Base-by-base conservation (phyloP, 2,329 filamentous ascomycete species). In the Colletotrichum higginsianum region DNA sequence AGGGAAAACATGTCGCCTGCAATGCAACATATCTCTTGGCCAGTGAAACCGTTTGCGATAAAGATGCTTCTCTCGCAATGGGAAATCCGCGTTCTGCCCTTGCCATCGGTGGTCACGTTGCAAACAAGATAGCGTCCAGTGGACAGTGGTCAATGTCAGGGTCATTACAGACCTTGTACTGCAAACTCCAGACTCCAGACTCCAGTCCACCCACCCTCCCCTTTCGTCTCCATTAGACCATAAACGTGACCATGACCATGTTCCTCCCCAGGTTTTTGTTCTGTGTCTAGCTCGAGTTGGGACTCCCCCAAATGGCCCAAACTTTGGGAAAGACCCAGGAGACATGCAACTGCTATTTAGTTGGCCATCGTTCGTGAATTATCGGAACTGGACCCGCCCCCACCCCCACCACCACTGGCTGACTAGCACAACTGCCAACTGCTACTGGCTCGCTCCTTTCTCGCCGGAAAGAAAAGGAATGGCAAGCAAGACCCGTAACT, bases 81-180 rank as follows among this genome's bases (percentile, higher is more conserved):
- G n/a, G 47, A 49, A 70, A 66, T 55, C 55, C 62, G 55, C 62
- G 67, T 62, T 66, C 46, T 53, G 44, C 15, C 46, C 21, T 13
- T 8, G 16, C 26, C 12, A 11, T 57, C 40, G 26, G 26, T 44
- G 23, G 42, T 9, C 62, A 7, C 38, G 67, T 55, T 21, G 30
- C 55, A 61, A 38, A 30, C 5, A 30, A 30, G 26, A 30, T 1
- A 30, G 52, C 52, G 47, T 60, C 23, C 18, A 15, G 9, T 23
- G 2, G 6, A 2, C 30, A n/a, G 16, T 44, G 60, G 35, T 57
- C 49, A 15, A 30, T 40, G 49, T 38, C 5, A 15, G 49, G 49
- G 49, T 4, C 49, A 30, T 30, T 30, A 30, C 26, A 30, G 26
- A 30, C 26, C 26, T 30, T 30, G 26, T 30, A 30, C 26, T 30